Conservation (phyloP, 2,329 filamentous ascomycete species). For the Cordyceps tenuipes region DNA sequence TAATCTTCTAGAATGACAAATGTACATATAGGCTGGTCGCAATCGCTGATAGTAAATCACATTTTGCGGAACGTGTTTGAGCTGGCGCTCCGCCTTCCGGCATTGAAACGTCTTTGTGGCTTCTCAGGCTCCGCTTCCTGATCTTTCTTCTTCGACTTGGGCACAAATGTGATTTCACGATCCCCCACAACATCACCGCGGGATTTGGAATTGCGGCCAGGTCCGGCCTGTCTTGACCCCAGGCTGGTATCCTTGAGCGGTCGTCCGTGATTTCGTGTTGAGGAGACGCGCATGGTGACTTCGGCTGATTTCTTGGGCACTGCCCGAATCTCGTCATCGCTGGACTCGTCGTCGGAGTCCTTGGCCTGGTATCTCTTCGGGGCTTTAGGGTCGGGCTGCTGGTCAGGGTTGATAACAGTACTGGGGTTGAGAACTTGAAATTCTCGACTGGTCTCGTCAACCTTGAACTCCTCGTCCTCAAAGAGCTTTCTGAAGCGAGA, state of each 20-base stretch:
- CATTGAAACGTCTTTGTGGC: slow-evolving; percentile 26
- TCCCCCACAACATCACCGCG: slow-evolving; percentile 50
- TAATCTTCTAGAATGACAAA: background rate
- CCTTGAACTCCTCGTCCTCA: slow-evolving; percentile 84
- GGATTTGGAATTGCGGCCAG: slow-evolving; percentile 36
- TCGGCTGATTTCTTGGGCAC: slow-evolving; percentile 24
- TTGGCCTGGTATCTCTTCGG: slow-evolving; percentile 29
- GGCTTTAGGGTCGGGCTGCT: slow-evolving; percentile 25
- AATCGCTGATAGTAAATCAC: slow-evolving; percentile 28
- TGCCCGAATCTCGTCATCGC: slow-evolving; percentile 24
- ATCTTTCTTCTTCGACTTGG: slow-evolving; percentile 46
- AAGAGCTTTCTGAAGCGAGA: slow-evolving; percentile 83
- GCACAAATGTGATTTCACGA: slow-evolving; percentile 65
- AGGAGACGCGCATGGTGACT: slow-evolving; percentile 60
- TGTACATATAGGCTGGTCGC: slow-evolving; percentile 13
- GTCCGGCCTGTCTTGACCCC: slow-evolving; percentile 46
- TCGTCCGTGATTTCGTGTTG: slow-evolving; percentile 52
- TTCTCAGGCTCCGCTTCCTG: slow-evolving; percentile 27
- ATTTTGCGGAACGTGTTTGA: slow-evolving; percentile 65
- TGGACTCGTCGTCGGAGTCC: slow-evolving; percentile 37
- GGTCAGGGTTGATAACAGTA: slow-evolving; percentile 42
- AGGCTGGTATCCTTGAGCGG: slow-evolving; percentile 48
- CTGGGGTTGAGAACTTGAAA: slow-evolving; percentile 87
- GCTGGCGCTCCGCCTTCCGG: slow-evolving; percentile 61
- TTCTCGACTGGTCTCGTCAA: slow-evolving; percentile 83